Evolutionary conservation across 2,329 filamentous ascomycete genomes (phyloP), one percentile per base, ranked within the genome.

Genomic region (Metarhizium sp.): DNA sequence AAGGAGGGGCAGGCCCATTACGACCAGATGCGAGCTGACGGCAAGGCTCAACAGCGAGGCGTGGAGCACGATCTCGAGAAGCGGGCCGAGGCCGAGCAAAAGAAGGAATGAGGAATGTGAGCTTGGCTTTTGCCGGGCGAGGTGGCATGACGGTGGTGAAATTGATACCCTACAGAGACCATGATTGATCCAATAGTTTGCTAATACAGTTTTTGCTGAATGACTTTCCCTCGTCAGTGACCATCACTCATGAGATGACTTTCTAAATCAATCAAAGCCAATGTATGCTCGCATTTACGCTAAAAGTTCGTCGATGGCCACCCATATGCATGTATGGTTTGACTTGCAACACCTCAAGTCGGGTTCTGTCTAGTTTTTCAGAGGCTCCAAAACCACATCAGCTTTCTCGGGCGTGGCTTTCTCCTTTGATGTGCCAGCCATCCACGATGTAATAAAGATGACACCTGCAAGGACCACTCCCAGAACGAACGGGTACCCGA

Each of bases 41-140:
- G 91, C 60, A 96, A 94, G 84, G 88, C 87, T 20, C 78, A 82
- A 66, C 88, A 95, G 79, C 81, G 90, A 20, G 88, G 90, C 51
- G 91, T 86, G 1, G 91, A 96, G 79, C 74, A 79, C 42, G 90
- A 95, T 66, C 78, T 95, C 55, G 74, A 87, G 71, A 92, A 90
- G 81, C 76, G 88, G 76, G 80, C 76, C 0, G 78, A 82, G 60
- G 75, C 77, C n/a, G 52, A 57, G 46, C 30, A 40, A 46, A 58
- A 61, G 52, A 51, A 55, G 1, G 51, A 53, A 40, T 58, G 49
- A 53, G 7, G 42, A 7, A 16, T 14, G 45, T 14, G 36, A 54
- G 38, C 16, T 6, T 32, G 14, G 43, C 7, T 6, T 36, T 38
- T 20, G 14, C 14, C 11, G 49, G 47, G 18, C 4, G 18, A n/a